Percentiles rank a stretch among this genome's conserved stretches.
These are phyloP conservation scores for Lecanicillium sp. DNA, from an alignment of 2,329 filamentous ascomycete species.

Conservation along the genomic window DNA sequence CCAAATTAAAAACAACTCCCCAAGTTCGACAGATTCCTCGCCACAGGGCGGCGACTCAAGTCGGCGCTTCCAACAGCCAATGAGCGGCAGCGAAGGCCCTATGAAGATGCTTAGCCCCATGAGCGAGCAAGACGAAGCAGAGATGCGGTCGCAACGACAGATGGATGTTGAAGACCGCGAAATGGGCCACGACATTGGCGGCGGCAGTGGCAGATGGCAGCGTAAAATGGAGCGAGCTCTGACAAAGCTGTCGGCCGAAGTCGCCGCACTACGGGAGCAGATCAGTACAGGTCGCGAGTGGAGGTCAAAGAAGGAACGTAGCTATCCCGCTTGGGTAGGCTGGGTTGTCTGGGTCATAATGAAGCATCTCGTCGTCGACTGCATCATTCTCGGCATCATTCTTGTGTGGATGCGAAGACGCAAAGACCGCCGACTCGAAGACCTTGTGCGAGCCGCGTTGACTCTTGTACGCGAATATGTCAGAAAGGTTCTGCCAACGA, in stretches of 20 bases:
- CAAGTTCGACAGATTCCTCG: slow-evolving; percentile 51
- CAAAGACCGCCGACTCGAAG: slow-evolving; percentile 64
- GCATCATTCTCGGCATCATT: slow-evolving; percentile 55
- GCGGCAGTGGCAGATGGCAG: slow-evolving; percentile 57
- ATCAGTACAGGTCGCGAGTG: slow-evolving; percentile 70
- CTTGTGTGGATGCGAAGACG: slow-evolving; percentile 64
- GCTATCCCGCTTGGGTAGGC: slow-evolving; percentile 59
- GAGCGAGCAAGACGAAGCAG: slow-evolving; percentile 70
- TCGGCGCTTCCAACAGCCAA: slow-evolving; percentile 37
- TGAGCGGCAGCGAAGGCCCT: slow-evolving; percentile 42
- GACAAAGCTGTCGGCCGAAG: slow-evolving; percentile 83
- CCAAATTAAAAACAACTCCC: slow-evolving; percentile 83
- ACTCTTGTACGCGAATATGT: slow-evolving; percentile 49
- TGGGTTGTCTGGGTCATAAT: slow-evolving; percentile 61
- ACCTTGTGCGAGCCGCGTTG: slow-evolving; percentile 59
- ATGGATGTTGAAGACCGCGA: slow-evolving; percentile 37
- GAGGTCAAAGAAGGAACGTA: slow-evolving; percentile 55
- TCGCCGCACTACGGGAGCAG: slow-evolving; percentile 87
- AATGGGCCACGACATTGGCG: slow-evolving; percentile 27
- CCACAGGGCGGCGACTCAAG: slow-evolving; percentile 33
- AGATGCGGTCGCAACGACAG: slow-evolving; percentile 42
- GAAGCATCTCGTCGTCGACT: slow-evolving; percentile 68
- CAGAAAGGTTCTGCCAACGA: slow-evolving; percentile 48
- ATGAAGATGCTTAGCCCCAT: slow-evolving; percentile 75
- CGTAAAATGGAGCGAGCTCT: slow-evolving; percentile 76